These are phyloP conservation scores for Daldinia grandis DNA, from an alignment of 495 filamentous ascomycete species.

Conservation along the genomic window DNA sequence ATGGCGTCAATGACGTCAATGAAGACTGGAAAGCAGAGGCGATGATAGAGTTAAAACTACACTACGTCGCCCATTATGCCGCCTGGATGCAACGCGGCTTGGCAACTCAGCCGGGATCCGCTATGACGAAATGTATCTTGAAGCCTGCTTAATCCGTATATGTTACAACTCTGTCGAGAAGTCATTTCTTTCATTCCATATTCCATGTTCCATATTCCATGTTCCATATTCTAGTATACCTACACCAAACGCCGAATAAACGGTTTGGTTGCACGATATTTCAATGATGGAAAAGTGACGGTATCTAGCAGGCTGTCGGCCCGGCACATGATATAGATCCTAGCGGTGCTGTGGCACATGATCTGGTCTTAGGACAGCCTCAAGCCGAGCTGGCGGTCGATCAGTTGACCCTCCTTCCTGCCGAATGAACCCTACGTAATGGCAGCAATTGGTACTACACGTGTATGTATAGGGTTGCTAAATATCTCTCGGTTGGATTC, in stretches of 20 bases:
- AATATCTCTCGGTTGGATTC: constrained; percentile 18
- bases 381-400: constrained; percentile 11
- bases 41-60: constrained; percentile 7
- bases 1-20: constrained; percentile 28
- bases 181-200: no score
- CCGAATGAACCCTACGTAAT: neutral
- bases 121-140: constrained; percentile 32
- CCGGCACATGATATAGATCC: constrained; percentile 30
- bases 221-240: no score
- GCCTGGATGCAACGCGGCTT: constrained; percentile 27
- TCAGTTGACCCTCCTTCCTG: constrained; percentile 28
- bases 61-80: constrained; percentile 1
- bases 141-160: constrained; percentile 10
- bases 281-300: constrained; percentile 23
- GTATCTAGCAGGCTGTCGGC: constrained; percentile 15
- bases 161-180: neutral
- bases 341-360: constrained; percentile 29
- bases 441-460: neutral
- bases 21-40: constrained; percentile 1
- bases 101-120: constrained; percentile 21
- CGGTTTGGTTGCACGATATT: constrained; percentile 3
- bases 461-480: neutral
- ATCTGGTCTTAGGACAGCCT: constrained; percentile 30
- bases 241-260: neutral
- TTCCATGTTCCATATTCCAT: no score